Conservation (phyloP, 129 eudicot genomes). For the Erigeron canadensis region DNA sequence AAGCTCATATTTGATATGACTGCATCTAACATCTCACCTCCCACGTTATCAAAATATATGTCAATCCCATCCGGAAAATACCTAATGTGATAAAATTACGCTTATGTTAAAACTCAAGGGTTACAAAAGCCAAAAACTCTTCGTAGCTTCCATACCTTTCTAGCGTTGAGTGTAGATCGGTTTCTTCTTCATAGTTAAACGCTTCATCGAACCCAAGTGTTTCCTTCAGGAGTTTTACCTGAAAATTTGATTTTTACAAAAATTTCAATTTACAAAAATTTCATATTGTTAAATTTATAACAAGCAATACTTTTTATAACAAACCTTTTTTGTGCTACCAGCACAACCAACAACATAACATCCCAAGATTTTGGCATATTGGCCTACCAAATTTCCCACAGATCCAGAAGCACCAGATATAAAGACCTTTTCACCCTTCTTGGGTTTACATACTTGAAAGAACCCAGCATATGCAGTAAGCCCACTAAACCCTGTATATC, state of each 20-base stretch:
- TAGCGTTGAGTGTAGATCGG: slow-evolving; percentile 54
- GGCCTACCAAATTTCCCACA: slow-evolving; percentile 81
- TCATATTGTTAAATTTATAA: background rate
- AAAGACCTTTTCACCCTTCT: slow-evolving; percentile 69
- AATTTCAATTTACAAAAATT: too few relatives aligned
- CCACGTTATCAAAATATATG: slow-evolving; percentile 79
- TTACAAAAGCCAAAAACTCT: background rate
- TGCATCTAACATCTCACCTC: slow-evolving; percentile 72
- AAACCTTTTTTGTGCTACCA: slow-evolving; percentile 63
- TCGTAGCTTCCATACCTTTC: slow-evolving; percentile 37
- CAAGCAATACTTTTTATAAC: background rate
- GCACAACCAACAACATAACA: slow-evolving; percentile 95
- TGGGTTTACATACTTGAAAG: slow-evolving; percentile 71
- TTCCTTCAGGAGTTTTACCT: slow-evolving; percentile 70
- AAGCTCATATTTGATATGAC: slow-evolving; percentile 61
- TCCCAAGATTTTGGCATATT: slow-evolving; percentile 68
- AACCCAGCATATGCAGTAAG: slow-evolving; percentile 83
- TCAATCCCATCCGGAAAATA: slow-evolving; percentile 75
- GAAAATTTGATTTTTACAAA: background rate
- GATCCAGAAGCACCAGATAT: slow-evolving; percentile 91
- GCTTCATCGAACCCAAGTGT: slow-evolving; percentile 88
- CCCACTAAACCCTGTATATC: slow-evolving; percentile 60
- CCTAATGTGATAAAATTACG: slow-evolving; percentile 6
- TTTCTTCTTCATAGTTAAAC: slow-evolving; percentile 78
- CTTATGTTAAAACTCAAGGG: background rate